A percentile compares a stretch with the other conserved stretches of the same genome.
These are phyloP conservation scores for Daedaleopsis nitida DNA, from an alignment of 768 basidiomycete genomes.

Conservation along the genomic window DNA sequence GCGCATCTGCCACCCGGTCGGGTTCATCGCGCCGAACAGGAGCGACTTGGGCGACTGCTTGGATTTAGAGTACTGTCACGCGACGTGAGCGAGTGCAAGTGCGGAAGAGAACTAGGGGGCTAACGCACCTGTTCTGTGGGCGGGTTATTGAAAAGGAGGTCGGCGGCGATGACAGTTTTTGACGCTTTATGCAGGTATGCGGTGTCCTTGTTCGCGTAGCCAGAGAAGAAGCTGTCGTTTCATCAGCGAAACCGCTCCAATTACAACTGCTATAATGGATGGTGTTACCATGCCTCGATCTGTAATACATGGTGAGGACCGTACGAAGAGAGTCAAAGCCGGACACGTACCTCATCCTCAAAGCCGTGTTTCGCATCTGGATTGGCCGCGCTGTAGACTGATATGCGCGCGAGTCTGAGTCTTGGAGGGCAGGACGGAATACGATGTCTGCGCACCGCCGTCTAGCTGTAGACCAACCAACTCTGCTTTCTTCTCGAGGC, in stretches of 20 bases:
- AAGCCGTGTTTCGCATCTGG: constrained; percentile 66
- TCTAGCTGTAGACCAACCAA: constrained; percentile 54
- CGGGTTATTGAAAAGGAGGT: constrained; percentile 81
- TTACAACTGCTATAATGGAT: no score
- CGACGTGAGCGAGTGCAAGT: neutral
- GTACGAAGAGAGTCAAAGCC: neutral
- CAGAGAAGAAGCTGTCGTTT: constrained; percentile 56
- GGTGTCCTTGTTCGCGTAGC: constrained; percentile 70
- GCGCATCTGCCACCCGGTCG: constrained; percentile 11
- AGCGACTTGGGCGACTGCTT: constrained; percentile 6
- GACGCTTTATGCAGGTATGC: constrained; percentile 72
- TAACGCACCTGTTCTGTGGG: constrained; percentile 60
- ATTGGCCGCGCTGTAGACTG: constrained; percentile 11
- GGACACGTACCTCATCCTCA: constrained; percentile 56
- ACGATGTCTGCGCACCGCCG: constrained; percentile 43
- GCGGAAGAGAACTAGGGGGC: neutral
- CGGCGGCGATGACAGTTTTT: constrained; percentile 72
- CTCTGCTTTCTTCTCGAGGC: constrained; percentile 47
- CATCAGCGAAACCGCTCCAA: no score
- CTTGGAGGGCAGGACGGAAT: neutral
- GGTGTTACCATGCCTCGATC: constrained; percentile 11
- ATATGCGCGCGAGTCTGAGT: neutral
- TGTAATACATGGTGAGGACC: neutral
- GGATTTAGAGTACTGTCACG: constrained; percentile 14
- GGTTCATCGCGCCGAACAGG: constrained; percentile 8